Conservation (phyloP, 345 rosid genomes). For the Odontarrhena argentea region DNA sequence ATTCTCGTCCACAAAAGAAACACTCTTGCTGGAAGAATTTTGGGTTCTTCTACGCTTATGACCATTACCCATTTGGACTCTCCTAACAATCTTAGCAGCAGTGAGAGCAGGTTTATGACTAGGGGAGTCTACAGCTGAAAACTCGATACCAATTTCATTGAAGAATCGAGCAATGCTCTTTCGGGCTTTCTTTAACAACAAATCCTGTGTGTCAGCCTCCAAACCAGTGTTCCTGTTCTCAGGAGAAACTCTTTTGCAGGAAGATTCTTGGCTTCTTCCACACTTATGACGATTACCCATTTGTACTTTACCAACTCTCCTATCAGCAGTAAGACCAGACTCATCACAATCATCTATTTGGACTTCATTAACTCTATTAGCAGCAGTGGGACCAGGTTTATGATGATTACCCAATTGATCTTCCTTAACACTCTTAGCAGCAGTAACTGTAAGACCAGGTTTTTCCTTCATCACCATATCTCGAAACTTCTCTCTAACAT, state of each 20-base stretch:
- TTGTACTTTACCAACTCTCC: too few species aligned
- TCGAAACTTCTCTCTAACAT: conserved; percentile 39
- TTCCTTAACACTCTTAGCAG: neutral
- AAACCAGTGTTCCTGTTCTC: neutral
- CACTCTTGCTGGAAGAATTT: neutral
- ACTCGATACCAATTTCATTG: too few species aligned
- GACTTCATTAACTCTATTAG: neutral
- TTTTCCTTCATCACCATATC: neutral
- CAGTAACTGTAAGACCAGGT: neutral
- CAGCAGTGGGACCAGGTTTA: conserved; percentile 6
- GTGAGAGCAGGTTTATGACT: too few species aligned
- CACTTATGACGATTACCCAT: conserved; percentile 13
- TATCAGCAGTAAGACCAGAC: too few species aligned
- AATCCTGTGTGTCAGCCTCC: too few species aligned
- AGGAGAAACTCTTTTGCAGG: conserved; percentile 8
- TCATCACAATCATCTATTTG: neutral
- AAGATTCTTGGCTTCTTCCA: conserved; percentile 12
- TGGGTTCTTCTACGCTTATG: conserved; percentile 7
- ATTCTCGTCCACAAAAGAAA: neutral
- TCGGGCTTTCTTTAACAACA: too few species aligned
- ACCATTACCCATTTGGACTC: neutral
- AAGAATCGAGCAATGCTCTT: too few species aligned
- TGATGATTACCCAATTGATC: neutral
- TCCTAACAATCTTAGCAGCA: too few species aligned
- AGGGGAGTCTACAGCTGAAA: too few species aligned